Percentiles rank a stretch among this genome's conserved stretches.
Conservation (phyloP, 306 rosid species). For the Argentina anserina region DNA sequence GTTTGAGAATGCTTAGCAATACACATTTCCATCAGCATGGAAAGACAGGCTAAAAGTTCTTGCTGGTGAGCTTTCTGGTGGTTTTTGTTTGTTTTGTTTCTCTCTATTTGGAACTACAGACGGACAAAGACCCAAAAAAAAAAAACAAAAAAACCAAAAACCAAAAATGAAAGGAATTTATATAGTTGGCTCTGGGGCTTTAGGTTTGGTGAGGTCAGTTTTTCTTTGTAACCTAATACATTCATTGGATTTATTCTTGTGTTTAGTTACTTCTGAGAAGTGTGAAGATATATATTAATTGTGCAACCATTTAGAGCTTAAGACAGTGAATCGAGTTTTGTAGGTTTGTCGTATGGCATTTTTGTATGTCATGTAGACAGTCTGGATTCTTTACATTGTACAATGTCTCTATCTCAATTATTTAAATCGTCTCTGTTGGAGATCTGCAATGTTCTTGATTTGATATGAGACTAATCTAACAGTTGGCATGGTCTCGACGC, state of each 20-base stretch:
- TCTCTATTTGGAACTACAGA: constrained; percentile 14
- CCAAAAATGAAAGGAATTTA: constrained; percentile 22
- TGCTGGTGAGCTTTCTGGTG: constrained; percentile 71
- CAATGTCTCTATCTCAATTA: constrained; percentile 15
- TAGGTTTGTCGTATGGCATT: constrained; percentile 41
- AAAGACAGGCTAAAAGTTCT: constrained; percentile 53
- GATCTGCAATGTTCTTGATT: constrained; percentile 13
- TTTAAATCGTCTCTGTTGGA: constrained; percentile 16
- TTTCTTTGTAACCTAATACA: constrained; percentile 43
- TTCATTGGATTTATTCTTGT: constrained; percentile 98
- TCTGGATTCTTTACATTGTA: constrained; percentile 38
- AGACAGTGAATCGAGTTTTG: constrained; percentile 32
- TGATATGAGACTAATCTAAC: not conserved
- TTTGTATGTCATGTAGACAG: constrained; percentile 33
- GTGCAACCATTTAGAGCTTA: constrained; percentile 42
- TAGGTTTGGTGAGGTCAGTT: constrained; percentile 69
- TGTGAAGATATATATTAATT: constrained; percentile 58
- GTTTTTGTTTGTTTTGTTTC: constrained; percentile 30
- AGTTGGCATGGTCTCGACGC: constrained; percentile 11
- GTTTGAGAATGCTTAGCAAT: constrained; percentile 34
- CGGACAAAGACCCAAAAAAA: constrained; percentile 28
- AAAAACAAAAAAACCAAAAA: constrained; percentile 30
- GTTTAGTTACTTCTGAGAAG: constrained; percentile 57
- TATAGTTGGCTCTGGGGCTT: constrained; percentile 53
- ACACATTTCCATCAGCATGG: constrained; percentile 34